These are phyloP conservation scores for Omphalea diandra DNA, from an alignment of 441 rosid genomes.

Conservation along the genomic window DNA sequence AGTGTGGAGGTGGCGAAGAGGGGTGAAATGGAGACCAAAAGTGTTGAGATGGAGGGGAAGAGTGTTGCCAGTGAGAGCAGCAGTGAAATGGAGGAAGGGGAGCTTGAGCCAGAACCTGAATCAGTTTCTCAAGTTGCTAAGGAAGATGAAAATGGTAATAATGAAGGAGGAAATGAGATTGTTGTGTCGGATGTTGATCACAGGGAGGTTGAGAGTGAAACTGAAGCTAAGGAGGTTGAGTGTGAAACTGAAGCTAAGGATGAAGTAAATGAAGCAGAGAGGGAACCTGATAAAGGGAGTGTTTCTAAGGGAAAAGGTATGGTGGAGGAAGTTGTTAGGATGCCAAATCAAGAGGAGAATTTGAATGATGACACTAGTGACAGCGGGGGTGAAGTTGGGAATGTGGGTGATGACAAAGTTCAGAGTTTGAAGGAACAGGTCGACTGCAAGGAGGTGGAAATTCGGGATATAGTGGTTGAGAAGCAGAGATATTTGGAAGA, in stretches of 20 bases:
- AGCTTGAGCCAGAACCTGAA: slow-evolving; percentile 75
- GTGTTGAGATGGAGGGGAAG: slow-evolving; percentile 27
- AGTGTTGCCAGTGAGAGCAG: slow-evolving; percentile 40
- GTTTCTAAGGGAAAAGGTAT: slow-evolving; percentile 31
- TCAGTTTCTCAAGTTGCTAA: slow-evolving; percentile 25
- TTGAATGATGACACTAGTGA: slow-evolving; percentile 28
- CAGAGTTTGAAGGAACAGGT: slow-evolving; percentile 31
- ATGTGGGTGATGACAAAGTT: slow-evolving; percentile 30
- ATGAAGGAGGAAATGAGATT: slow-evolving; percentile 17
- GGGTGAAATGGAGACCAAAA: slow-evolving; percentile 25
- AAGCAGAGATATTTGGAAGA: slow-evolving; percentile 33
- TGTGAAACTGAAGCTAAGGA: too few relatives aligned
- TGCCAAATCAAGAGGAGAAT: slow-evolving; percentile 30
- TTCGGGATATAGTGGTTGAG: slow-evolving; percentile 25
- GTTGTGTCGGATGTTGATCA: slow-evolving; percentile 22
- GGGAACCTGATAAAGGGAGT: slow-evolving; percentile 25
- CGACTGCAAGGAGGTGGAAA: slow-evolving; percentile 34
- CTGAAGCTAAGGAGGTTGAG: too few relatives aligned
- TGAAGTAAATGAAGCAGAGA: slow-evolving; percentile 26
- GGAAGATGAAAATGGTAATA: slow-evolving; percentile 12
- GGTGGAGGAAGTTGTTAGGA: slow-evolving; percentile 34
- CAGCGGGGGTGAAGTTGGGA: slow-evolving; percentile 35
- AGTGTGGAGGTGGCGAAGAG: slow-evolving; percentile 42
- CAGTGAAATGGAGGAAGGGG: slow-evolving; percentile 99
- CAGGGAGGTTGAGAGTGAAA: slow-evolving; percentile 34